A percentile compares a stretch with the other conserved stretches of the same genome.
Conservation (phyloP, 192 early-diverging fungal species). For the Entomortierella lignicola region DNA sequence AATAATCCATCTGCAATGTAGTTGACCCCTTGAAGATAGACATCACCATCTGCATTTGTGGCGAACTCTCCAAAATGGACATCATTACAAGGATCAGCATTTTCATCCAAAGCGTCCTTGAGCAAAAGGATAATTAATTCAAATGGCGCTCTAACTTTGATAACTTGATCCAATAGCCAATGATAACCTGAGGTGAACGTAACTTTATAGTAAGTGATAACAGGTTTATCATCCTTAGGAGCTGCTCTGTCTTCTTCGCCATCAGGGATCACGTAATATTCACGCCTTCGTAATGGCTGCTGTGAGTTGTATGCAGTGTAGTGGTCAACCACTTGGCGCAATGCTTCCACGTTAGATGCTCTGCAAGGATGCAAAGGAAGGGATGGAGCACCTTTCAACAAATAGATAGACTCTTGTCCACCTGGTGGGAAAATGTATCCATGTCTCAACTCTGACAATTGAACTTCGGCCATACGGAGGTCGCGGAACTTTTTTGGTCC, state of each 20-base stretch:
- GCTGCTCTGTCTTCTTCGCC: slow-evolving; percentile 11
- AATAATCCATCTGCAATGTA: slow-evolving; percentile 49
- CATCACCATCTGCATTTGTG: slow-evolving; percentile 25
- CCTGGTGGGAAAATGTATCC: slow-evolving; percentile 48
- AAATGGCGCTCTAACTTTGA: slow-evolving; percentile 47
- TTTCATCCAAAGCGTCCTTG: slow-evolving; percentile 46
- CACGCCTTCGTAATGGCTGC: slow-evolving; percentile 33
- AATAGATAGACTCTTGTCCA: slow-evolving; percentile 50
- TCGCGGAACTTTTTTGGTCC: slow-evolving; percentile 51
- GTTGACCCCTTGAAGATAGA: slow-evolving; percentile 41
- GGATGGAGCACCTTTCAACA: slow-evolving; percentile 47
- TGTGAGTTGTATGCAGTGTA: slow-evolving; percentile 51
- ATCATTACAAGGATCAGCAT: slow-evolving; percentile 34
- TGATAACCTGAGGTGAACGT: slow-evolving; percentile 39
- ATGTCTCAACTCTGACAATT: slow-evolving; percentile 35
- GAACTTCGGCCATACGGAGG: slow-evolving; percentile 44
- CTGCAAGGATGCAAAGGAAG: slow-evolving; percentile 45
- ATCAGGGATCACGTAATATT: slow-evolving; percentile 34
- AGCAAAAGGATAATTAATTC: slow-evolving; percentile 46
- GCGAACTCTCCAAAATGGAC: slow-evolving; percentile 49
- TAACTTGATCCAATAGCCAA: slow-evolving; percentile 49
- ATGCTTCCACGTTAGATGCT: slow-evolving; percentile 45
- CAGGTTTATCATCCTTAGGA: background rate
- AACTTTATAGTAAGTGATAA: slow-evolving; percentile 28
- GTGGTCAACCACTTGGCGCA: slow-evolving; percentile 46